Evolutionary conservation across 2,329 filamentous ascomycete genomes (phyloP).

Genomic region (Hypoxylon sp.): DNA sequence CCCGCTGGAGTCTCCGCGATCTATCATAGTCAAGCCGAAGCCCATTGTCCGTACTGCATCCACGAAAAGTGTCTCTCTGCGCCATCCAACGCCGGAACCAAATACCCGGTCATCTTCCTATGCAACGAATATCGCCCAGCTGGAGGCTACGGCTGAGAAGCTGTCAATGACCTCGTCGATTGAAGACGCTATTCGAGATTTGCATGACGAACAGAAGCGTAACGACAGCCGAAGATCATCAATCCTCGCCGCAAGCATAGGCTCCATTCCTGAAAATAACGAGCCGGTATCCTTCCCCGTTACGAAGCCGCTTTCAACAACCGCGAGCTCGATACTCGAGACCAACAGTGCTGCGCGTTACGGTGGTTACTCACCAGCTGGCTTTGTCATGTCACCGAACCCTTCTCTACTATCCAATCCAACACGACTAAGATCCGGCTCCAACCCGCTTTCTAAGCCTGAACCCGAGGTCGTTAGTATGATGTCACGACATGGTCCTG

Average conservation of each 20-base stretch:
- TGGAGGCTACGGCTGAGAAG: slow-evolving; percentile 82
- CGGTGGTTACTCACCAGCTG: slow-evolving; percentile 78
- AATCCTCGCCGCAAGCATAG: slow-evolving; percentile 66
- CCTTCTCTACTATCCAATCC: slow-evolving; percentile 70
- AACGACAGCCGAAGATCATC: slow-evolving; percentile 77
- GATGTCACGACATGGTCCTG: slow-evolving; percentile 67
- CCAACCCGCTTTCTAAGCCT: slow-evolving; percentile 62
- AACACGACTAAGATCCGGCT: slow-evolving; percentile 67
- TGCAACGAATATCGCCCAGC: slow-evolving; percentile 77
- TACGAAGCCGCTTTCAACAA: slow-evolving; percentile 64
- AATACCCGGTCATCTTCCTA: slow-evolving; percentile 74
- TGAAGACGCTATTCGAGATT: slow-evolving; percentile 81
- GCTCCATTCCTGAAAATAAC: slow-evolving; percentile 54
- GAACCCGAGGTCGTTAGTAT: slow-evolving; percentile 59
- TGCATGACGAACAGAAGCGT: slow-evolving; percentile 79
- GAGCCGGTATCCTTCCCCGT: slow-evolving; percentile 55
- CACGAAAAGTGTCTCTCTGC: slow-evolving; percentile 62
- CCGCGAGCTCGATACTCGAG: slow-evolving; percentile 75
- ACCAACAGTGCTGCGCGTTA: slow-evolving; percentile 76
- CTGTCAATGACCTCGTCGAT: slow-evolving; percentile 82
- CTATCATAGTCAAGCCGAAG: slow-evolving; percentile 53
- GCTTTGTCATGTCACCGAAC: slow-evolving; percentile 76
- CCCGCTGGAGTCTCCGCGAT: slow-evolving; percentile 38
- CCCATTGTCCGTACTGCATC: slow-evolving; percentile 66
- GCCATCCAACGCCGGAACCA: slow-evolving; percentile 74